phyloP scores from a whole-genome alignment of 129 eudicot genomes.

The Dittrichia graveolens region DNA sequence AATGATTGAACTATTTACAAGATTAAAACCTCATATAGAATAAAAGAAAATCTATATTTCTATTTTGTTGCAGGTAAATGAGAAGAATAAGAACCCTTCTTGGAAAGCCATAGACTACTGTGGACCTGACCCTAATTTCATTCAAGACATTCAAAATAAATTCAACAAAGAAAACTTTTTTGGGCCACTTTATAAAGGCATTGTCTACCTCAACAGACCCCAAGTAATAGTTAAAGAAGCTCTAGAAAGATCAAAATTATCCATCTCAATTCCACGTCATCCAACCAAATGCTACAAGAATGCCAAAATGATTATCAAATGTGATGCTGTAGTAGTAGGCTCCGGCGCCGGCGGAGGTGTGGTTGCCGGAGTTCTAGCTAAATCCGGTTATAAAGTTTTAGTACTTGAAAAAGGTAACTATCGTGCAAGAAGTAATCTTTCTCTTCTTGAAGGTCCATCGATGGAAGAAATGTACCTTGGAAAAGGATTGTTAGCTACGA shows the following conservation, averaged over 20 bases:
- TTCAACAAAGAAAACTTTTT: constrained; percentile 25
- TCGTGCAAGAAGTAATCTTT: constrained; percentile 48
- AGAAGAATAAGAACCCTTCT: constrained; percentile 54
- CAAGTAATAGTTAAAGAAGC: constrained; percentile 27
- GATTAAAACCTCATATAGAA: no score
- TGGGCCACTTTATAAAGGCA: constrained; percentile 62
- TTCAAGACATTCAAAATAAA: not conserved
- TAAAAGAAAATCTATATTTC: no score
- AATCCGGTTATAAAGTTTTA: constrained; percentile 71
- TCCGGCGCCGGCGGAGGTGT: constrained; percentile 87
- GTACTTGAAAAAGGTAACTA: constrained; percentile 80
- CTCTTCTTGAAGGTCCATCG: constrained; percentile 69
- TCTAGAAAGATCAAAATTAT: constrained; percentile 40
- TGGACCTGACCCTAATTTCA: constrained; percentile 65
- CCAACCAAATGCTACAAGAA: constrained; percentile 4
- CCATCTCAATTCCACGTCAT: constrained; percentile 33
- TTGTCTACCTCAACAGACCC: constrained; percentile 43
- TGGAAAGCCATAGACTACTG: constrained; percentile 78
- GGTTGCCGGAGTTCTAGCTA: constrained; percentile 67
- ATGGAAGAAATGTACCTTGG: constrained; percentile 76
- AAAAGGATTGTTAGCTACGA: constrained; percentile 54
- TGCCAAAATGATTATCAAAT: constrained; percentile 42
- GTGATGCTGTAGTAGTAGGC: constrained; percentile 74
- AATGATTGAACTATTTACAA: no score
- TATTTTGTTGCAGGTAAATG: constrained; percentile 50